Percentiles rank a stretch among this genome's conserved stretches.
Evolutionary conservation across 2,329 filamentous ascomycete genomes (phyloP).

Genomic region (Fusarium secorum): DNA sequence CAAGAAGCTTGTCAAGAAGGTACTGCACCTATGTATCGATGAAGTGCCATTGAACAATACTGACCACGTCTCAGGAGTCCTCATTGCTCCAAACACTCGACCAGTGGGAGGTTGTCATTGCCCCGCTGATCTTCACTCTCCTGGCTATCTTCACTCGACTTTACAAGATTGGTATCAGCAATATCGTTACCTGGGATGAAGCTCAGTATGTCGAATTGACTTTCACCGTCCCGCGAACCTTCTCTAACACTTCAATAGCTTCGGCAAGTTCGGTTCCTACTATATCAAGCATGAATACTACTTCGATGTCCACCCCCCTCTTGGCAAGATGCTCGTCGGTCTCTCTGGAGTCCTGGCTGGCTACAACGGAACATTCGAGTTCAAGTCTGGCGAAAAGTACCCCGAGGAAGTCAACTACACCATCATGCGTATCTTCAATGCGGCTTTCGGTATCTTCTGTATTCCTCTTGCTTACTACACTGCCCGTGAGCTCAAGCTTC

Average conservation of each 20-base stretch:
- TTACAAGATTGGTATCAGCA: constrained; percentile 73
- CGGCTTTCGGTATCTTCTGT: constrained; percentile 90
- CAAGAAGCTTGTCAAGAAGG: constrained; percentile 67
- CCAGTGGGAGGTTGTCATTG: constrained; percentile 69
- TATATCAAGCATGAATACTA: constrained; percentile 99
- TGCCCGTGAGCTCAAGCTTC: constrained; percentile 87
- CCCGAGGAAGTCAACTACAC: constrained; percentile 94
- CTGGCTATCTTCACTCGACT: constrained; percentile 72
- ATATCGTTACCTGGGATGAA: constrained; percentile 74
- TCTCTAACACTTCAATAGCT: constrained; percentile 58
- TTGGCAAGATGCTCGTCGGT: constrained; percentile 98
- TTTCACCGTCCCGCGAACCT: neutral
- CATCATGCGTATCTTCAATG: constrained; percentile 98
- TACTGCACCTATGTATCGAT: constrained; percentile 38
- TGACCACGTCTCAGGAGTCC: constrained; percentile 53
- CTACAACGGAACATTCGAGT: constrained; percentile 99
- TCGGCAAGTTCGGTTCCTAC: constrained; percentile 98
- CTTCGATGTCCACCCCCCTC: constrained; percentile 88
- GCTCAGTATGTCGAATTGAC: constrained; percentile 61
- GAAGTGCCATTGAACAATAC: constrained; percentile 4
- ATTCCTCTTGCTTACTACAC: constrained; percentile 96
- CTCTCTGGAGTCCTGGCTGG: constrained; percentile 95
- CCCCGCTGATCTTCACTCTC: constrained; percentile 67
- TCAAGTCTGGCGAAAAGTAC: constrained; percentile 97
- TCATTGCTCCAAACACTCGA: constrained; percentile 69